phyloP scores from a whole-genome alignment of 257 asterid species.

The Plectranthus barbatus region DNA sequence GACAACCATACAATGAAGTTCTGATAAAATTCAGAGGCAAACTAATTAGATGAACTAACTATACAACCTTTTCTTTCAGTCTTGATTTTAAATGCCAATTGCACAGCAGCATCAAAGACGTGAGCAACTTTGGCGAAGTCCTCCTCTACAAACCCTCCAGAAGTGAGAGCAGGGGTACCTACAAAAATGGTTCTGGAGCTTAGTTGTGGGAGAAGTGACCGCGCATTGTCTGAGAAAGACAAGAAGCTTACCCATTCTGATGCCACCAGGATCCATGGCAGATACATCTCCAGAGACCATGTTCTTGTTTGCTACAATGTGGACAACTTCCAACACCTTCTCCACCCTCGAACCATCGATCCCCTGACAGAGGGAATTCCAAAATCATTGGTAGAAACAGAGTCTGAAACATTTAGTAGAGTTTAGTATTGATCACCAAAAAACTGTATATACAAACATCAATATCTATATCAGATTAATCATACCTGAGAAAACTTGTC shows the following conservation, averaged over 20 bases:
- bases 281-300: constrained; percentile 93
- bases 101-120: constrained; percentile 52
- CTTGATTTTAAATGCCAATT: constrained; percentile 50
- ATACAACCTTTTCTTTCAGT: constrained; percentile 39
- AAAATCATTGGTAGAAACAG: constrained; percentile 15
- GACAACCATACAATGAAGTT: not conserved
- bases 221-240: not conserved
- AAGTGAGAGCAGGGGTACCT: constrained; percentile 93
- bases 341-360: too few relatives aligned
- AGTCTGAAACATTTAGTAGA: constrained; percentile 38
- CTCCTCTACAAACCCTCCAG: constrained; percentile 79
- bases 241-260: constrained; percentile 65
- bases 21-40: not conserved
- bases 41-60: too few relatives aligned
- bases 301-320: constrained; percentile 82
- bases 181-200: not conserved
- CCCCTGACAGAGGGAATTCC: constrained; percentile 30
- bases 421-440: constrained; percentile 4
- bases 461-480: not conserved
- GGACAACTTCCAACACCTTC: constrained; percentile 87
- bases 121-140: constrained; percentile 60
- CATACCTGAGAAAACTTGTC: constrained; percentile 65
- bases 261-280: constrained; percentile 97
- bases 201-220: not conserved
- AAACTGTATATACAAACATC: not conserved